These are phyloP conservation scores for Kwoniella pini DNA, from an alignment of 768 basidiomycete genomes.

Conservation along the genomic window DNA sequence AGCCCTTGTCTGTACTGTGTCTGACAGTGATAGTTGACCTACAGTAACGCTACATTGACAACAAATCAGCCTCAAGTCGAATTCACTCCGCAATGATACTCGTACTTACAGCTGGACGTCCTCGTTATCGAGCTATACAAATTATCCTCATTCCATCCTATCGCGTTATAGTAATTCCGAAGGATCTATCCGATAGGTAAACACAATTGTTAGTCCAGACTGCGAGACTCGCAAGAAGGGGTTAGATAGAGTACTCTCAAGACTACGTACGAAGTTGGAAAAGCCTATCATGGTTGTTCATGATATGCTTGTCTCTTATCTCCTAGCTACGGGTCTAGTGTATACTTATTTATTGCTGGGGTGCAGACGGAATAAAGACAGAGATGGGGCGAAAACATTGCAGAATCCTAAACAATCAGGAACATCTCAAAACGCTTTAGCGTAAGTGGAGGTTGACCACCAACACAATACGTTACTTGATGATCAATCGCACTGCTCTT, in stretches of 20 bases:
- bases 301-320: slow-evolving; percentile 6
- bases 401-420: not conserved
- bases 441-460: slow-evolving; percentile 17
- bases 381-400: not conserved
- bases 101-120: slow-evolving; percentile 74
- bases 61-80: not conserved
- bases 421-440: not conserved
- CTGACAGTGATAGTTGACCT: not conserved
- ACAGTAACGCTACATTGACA: slow-evolving; percentile 4
- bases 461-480: too few species aligned
- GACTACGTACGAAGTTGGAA: slow-evolving; percentile 12
- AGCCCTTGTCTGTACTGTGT: not conserved
- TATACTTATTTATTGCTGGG: too few species aligned
- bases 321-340: too few species aligned
- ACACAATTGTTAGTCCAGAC: slow-evolving; percentile 22
- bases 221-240: not conserved
- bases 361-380: too few species aligned
- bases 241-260: not conserved
- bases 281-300: slow-evolving; percentile 22
- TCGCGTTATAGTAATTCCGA: slow-evolving; percentile 84
- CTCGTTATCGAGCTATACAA: slow-evolving; percentile 85
- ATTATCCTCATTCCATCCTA: slow-evolving; percentile 97
- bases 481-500: too few species aligned
- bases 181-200: slow-evolving; percentile 59
- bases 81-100: not conserved